These are phyloP conservation scores for Capsicum pubescens DNA, from an alignment of 257 asterid species.

Conservation along the genomic window DNA sequence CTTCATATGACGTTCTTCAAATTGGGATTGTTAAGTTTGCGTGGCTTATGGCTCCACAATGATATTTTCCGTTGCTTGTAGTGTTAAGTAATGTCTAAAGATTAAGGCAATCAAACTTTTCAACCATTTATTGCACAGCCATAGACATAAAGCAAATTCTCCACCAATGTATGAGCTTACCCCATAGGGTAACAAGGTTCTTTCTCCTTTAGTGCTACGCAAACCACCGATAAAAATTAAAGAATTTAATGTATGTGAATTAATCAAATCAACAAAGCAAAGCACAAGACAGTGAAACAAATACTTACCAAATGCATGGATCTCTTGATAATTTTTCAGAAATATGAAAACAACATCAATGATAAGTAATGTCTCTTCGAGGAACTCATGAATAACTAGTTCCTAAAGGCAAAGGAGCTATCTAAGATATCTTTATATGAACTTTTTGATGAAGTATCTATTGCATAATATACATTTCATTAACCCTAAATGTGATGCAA, in stretches of 20 bases:
- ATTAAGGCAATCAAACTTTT: not conserved
- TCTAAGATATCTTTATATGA: not conserved
- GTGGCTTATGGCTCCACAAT: too few relatives aligned
- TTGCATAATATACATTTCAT: not conserved
- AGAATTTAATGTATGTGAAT: not conserved
- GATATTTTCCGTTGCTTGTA: not conserved
- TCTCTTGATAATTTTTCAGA: not conserved
- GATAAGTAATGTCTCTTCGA: not conserved
- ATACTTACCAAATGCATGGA: not conserved
- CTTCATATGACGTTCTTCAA: too few relatives aligned
- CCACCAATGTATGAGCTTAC: slow-evolving; percentile 7
- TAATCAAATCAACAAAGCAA: not conserved
- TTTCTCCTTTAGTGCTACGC: not conserved
- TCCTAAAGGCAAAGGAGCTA: not conserved
- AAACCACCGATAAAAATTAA: slow-evolving; percentile 9
- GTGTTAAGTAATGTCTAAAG: not conserved
- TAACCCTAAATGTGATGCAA: not conserved
- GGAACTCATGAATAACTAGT: not conserved
- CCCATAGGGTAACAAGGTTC: not conserved
- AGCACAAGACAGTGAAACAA: slow-evolving; percentile 10
- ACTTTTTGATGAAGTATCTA: slow-evolving; percentile 15
- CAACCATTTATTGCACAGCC: not conserved
- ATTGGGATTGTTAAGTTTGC: too few relatives aligned
- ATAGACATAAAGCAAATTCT: not conserved
- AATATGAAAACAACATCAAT: not conserved